These are phyloP conservation scores for Cercospora sesami DNA, from an alignment of 2,329 filamentous ascomycete species.

Conservation along the genomic window DNA sequence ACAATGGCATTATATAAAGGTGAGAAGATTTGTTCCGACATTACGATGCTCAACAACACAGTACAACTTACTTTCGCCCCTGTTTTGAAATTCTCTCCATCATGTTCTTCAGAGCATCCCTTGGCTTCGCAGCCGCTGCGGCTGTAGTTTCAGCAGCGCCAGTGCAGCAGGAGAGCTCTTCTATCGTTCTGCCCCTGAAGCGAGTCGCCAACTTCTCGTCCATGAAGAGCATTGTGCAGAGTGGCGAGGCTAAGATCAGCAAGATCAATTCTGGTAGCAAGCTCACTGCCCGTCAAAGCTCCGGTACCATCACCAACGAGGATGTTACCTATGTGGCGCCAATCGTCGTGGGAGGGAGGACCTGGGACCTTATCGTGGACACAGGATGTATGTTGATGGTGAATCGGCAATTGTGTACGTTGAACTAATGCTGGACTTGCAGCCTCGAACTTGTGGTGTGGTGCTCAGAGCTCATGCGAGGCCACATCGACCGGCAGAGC, in stretches of 20 bases:
- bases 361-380: conserved; percentile 25
- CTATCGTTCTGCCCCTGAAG: conserved; percentile 15
- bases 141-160: conserved; percentile 20
- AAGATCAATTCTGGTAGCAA: conserved; percentile 16
- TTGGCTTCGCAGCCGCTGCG: conserved; percentile 21
- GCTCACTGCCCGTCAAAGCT: conserved; percentile 16
- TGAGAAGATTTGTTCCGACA: background rate
- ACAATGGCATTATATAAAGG: background rate
- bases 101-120: conserved; percentile 23
- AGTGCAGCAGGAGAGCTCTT: conserved; percentile 11
- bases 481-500: conserved; percentile 23
- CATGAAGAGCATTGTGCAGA: conserved; percentile 22
- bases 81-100: background rate
- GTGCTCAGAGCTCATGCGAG: conserved; percentile 26
- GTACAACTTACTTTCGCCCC: background rate
- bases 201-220: conserved; percentile 17
- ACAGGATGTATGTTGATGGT: conserved; percentile 23
- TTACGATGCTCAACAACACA: background rate
- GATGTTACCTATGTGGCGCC: conserved; percentile 26
- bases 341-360: conserved; percentile 21
- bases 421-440: conserved; percentile 5
- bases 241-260: conserved; percentile 18
- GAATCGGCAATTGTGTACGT: background rate
- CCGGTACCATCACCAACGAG: conserved; percentile 26
- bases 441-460: conserved; percentile 30